phyloP scores from a whole-genome alignment of 2,329 filamentous ascomycete species.

The Exophiala sp. region DNA sequence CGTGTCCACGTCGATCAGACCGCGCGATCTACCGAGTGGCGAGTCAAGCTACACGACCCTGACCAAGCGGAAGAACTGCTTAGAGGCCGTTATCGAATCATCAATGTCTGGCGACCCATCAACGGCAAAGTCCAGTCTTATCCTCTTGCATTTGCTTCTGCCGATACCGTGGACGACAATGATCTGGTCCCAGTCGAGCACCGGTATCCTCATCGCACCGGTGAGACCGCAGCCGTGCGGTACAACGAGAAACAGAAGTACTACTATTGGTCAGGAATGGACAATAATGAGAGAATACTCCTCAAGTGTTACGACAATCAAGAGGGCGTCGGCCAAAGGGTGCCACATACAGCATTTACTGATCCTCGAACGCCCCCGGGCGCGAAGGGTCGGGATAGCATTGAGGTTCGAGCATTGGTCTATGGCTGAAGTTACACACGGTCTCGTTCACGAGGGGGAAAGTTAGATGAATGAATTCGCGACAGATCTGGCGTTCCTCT shows the following conservation, averaged over 20 bases:
- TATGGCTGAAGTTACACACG: no score
- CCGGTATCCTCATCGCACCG: slow-evolving; percentile 62
- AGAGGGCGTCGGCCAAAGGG: slow-evolving; percentile 39
- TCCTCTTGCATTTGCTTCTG: slow-evolving; percentile 55
- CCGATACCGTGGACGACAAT: slow-evolving; percentile 49
- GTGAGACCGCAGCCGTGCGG: slow-evolving; percentile 66
- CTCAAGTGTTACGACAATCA: slow-evolving; percentile 74
- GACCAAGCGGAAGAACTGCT: slow-evolving; percentile 63
- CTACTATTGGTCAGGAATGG: slow-evolving; percentile 78
- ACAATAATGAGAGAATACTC: slow-evolving; percentile 62
- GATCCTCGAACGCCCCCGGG: slow-evolving; percentile 66
- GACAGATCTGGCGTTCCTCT: no score
- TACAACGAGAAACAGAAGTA: slow-evolving; percentile 60
- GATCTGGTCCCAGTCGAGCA: slow-evolving; percentile 70
- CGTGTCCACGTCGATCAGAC: slow-evolving; percentile 83
- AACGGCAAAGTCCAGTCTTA: slow-evolving; percentile 53
- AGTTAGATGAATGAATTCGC: no score
- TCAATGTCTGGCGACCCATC: slow-evolving; percentile 78
- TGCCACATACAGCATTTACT: slow-evolving; percentile 71
- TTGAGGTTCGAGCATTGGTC: slow-evolving; percentile 79
- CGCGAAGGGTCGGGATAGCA: slow-evolving; percentile 72
- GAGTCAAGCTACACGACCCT: slow-evolving; percentile 62
- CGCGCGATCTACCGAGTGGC: slow-evolving; percentile 55
- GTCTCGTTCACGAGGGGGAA: no score
- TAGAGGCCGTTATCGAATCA: slow-evolving; percentile 65